Evolutionary conservation across 2,329 filamentous ascomycete genomes (phyloP).

Genomic region (Phoma herbarum): DNA sequence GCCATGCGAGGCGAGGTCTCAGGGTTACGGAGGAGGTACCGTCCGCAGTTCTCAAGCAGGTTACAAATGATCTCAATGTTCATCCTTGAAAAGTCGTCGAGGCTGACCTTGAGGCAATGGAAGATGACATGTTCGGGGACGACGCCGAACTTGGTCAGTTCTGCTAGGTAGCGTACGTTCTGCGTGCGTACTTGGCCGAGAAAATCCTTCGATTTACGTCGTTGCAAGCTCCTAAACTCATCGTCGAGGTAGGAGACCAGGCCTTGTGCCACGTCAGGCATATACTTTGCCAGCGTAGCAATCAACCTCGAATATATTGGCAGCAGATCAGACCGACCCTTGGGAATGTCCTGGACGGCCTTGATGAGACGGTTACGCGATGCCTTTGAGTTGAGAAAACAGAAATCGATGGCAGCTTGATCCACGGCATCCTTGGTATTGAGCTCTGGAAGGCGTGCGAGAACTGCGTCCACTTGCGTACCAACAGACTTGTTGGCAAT

Average conservation of each 20-base stretch:
- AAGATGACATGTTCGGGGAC: constrained; percentile 99
- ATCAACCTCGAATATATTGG: constrained; percentile 92
- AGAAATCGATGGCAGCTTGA: constrained; percentile 93
- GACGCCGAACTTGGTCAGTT: constrained; percentile 96
- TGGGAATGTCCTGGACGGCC: constrained; percentile 91
- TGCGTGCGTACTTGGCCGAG: constrained; percentile 90
- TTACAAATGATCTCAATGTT: constrained; percentile 99
- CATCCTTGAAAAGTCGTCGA: constrained; percentile 98
- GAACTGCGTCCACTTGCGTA: constrained; percentile 90
- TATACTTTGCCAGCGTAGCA: constrained; percentile 90
- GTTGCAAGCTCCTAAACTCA: constrained; percentile 94
- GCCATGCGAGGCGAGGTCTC: constrained; percentile 93
- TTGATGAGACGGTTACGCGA: constrained; percentile 94
- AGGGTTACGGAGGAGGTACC: constrained; percentile 89
- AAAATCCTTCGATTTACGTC: constrained; percentile 97
- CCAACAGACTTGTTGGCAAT: constrained; percentile 98
- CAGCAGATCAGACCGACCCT: constrained; percentile 88
- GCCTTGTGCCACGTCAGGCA: constrained; percentile 92
- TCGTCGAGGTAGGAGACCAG: constrained; percentile 92
- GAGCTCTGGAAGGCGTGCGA: constrained; percentile 87
- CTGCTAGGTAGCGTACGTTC: constrained; percentile 97
- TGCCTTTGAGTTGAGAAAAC: constrained; percentile 97
- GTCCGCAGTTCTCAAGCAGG: constrained; percentile 92
- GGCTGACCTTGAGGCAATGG: constrained; percentile 95
- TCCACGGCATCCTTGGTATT: constrained; percentile 92